These are phyloP conservation scores for Kodamaea sp. DNA, from an alignment of 1,139 yeast species.

Conservation along the genomic window DNA sequence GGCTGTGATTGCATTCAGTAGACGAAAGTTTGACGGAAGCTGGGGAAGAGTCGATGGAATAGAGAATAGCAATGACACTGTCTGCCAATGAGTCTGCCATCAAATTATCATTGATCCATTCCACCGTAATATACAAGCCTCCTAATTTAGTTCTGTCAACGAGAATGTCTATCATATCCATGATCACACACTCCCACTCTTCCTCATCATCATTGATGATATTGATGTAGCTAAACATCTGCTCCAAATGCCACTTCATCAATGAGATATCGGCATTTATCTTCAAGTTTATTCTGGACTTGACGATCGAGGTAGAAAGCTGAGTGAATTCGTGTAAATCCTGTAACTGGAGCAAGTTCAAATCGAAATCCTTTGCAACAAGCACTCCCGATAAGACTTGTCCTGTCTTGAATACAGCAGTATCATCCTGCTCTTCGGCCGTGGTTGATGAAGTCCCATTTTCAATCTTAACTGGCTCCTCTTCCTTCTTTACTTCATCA, in stretches of 20 bases:
- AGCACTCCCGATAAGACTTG: slow-evolving; percentile 79
- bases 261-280: slow-evolving; percentile 82
- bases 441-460: not conserved
- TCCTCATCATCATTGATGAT: slow-evolving; percentile 62
- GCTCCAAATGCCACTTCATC: slow-evolving; percentile 85
- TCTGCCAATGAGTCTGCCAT: slow-evolving; percentile 95
- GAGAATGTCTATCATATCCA: slow-evolving; percentile 46
- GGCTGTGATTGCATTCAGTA: slow-evolving; percentile 51
- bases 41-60: slow-evolving; percentile 92
- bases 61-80: slow-evolving; percentile 82
- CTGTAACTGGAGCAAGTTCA: slow-evolving; percentile 76
- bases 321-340: slow-evolving; percentile 91
- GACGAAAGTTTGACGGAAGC: slow-evolving; percentile 89
- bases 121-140: slow-evolving; percentile 56
- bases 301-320: slow-evolving; percentile 79
- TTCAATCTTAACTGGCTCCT: slow-evolving; percentile 14
- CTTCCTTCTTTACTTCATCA: slow-evolving; percentile 18
- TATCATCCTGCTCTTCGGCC: slow-evolving; percentile 5
- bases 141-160: slow-evolving; percentile 47
- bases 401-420: slow-evolving; percentile 26
- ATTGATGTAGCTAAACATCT: slow-evolving; percentile 89
- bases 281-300: slow-evolving; percentile 74
- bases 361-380: slow-evolving; percentile 88
- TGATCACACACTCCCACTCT: slow-evolving; percentile 51
- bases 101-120: slow-evolving; percentile 84